Base-by-base conservation (phyloP, 208 protist genomes). In the Trypanosomatidae sp. region DNA sequence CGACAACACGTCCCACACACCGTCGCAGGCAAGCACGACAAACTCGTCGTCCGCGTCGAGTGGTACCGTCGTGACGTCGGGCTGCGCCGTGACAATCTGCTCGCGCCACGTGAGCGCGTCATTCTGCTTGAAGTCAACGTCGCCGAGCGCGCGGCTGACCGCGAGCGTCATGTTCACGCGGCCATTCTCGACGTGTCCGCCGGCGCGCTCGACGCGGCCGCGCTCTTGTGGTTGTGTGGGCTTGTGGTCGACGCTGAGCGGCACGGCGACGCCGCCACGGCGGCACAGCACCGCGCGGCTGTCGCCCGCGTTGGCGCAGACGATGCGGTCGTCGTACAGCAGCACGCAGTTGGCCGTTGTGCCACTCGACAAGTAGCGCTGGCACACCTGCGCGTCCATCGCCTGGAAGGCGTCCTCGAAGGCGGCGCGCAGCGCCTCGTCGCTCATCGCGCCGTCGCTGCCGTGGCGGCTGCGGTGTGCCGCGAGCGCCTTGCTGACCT, bases 81-180 rank as follows among this genome's bases (percentile, higher is more conserved):
- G 86, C 25, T 69, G 61, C 1, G 79, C 76, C n/a, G 77, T 91
- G 15, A 95, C 75, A 7, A 71, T 67, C 44, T 88, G 77, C 30
- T 86, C 57, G 5, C 70, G 56, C 78, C 74, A 89, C 23, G 56
- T 42, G 2, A 75, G 48, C 1, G 64, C 53, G n/a, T 52, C 25
- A 33, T 72, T 68, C 6, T 59, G 63, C 54, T 95, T 95, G 57
- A 95, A 97, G 22, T 85, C 71, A 7, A 94, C 88, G 65, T 97
- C 94, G 25, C 94, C 94, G 23, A 97, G 56, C 1, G 92, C 90
- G 18, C 94, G 65, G 30, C 83, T 94, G n/a, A 97, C 70, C 8
- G 90, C 90, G 6, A 97, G 57, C 4, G 69, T 78, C 33, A 93
- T 92, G 54, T 96, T 94, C 1, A 97, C 80, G 42, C 94, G 76